These are phyloP conservation scores for Gracilaria caudata DNA, from an alignment of 23 red algal species.

Conservation along the genomic window DNA sequence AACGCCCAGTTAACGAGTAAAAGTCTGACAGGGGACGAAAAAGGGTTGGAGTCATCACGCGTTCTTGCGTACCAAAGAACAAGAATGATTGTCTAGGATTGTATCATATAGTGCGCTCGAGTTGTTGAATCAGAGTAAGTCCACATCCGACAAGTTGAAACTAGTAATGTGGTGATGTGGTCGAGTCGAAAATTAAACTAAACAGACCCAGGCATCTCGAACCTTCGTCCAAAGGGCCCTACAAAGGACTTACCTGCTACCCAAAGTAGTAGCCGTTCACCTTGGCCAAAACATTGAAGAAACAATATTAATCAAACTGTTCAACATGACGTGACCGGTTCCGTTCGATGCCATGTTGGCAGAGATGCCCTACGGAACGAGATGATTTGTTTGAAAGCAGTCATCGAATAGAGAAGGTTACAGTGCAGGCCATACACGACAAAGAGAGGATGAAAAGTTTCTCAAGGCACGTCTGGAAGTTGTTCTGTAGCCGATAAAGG, in stretches of 20 bases:
- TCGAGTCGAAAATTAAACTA: not conserved
- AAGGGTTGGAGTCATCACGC: not conserved
- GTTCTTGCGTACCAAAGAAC: not conserved
- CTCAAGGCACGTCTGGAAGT: constrained; percentile 29
- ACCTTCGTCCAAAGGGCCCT: not conserved
- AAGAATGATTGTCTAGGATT: not conserved
- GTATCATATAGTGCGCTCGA: not conserved
- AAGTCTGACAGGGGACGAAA: not conserved
- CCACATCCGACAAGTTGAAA: not conserved
- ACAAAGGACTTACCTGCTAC: not conserved
- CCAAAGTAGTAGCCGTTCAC: not conserved
- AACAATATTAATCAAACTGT: not conserved
- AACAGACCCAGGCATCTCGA: not conserved
- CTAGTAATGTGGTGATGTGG: not conserved
- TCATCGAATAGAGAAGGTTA: not conserved
- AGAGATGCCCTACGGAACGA: not conserved
- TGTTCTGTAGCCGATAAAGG: not conserved
- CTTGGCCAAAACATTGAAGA: not conserved
- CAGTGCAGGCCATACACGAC: not conserved
- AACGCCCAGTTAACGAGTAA: not conserved
- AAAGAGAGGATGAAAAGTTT: not conserved
- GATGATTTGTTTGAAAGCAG: not conserved
- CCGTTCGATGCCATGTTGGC: not conserved
- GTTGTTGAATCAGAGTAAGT: not conserved
- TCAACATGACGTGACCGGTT: not conserved